Evolutionary conservation across 805 yeast genomes (phyloP), one percentile per base, ranked within the genome.

Genomic region (Lipomyces sp.): DNA sequence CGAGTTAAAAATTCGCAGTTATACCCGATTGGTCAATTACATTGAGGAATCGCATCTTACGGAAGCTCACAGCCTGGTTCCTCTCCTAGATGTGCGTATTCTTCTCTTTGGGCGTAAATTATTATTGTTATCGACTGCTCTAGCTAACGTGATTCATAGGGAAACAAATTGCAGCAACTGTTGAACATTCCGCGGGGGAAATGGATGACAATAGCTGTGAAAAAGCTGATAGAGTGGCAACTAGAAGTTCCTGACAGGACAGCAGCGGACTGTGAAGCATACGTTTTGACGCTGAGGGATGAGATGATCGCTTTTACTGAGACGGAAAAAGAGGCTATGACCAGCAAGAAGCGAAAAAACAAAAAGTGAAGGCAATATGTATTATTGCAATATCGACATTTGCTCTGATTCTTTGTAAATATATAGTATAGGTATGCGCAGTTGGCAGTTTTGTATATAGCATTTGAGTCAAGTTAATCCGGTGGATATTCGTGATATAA

Each of bases 101-200:
- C n/a, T 26, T 14, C 5, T 14, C 24, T 35, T 29, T 8, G 10
- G 23, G 14, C 28, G 7, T 33, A 6, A 14, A 21, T 28, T 4
- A 36, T 14, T 19, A 31, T 13, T 32, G 26, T 40, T 13, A 13
- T n/a, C 19, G 6, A 28, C 16, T 8, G n/a, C 26, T 6, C 18
- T 16, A 39, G 14, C 43, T 41, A 31, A 29, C 10, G 10, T 3
- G 14, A 7, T 29, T 7, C 7, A 10, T 26, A 63, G 42, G 75
- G 98, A 14, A 87, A 85, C 59, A 77, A 78, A 39, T 66, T 91
- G 39, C 70, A 77, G 45, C 68, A 71, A 38, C 66, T 72, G 19
- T 66, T 85, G 26, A 68, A 74, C 21, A 70, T 72, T 48, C 84
- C 83, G 62, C 86, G 91, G 0, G 98, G 98, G 0, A 89, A 90